Conservation (phyloP, 2,329 filamentous ascomycete genomes). For the Aquanectria penicillioides region DNA sequence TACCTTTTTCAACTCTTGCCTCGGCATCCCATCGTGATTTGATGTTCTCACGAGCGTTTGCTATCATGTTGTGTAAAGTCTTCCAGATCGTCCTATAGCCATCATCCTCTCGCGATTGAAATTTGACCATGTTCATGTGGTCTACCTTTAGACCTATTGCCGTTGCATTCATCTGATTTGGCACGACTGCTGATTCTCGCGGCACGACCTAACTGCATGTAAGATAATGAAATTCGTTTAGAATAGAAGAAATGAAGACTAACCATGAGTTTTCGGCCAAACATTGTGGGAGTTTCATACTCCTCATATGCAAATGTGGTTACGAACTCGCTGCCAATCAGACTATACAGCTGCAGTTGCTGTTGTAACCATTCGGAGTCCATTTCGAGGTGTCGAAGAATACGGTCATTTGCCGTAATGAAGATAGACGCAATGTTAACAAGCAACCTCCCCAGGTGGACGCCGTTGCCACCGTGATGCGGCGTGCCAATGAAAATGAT, state of each 20-base stretch:
- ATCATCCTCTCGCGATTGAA: neutral
- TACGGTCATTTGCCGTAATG: conserved; percentile 8
- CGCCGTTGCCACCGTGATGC: conserved; percentile 12
- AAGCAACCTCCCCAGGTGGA: neutral
- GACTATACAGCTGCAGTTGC: conserved; percentile 8
- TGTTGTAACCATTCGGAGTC: conserved; percentile 19
- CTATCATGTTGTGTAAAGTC: neutral
- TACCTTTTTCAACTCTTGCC: neutral
- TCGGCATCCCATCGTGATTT: conserved; percentile 7
- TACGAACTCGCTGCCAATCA: conserved; percentile 9
- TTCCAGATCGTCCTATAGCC: conserved; percentile 3
- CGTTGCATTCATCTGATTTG: conserved; percentile 1
- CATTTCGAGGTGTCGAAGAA: conserved; percentile 7
- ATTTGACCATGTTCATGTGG: conserved; percentile 14
- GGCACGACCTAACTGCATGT: conserved; percentile 15
- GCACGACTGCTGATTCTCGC: conserved; percentile 6
- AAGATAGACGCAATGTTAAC: conserved; percentile 3
- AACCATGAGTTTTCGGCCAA: conserved; percentile 3
- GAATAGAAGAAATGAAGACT: neutral
- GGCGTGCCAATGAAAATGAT: conserved; percentile 16
- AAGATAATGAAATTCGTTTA: neutral
- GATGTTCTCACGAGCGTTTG: neutral
- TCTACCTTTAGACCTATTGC: conserved; percentile 8
- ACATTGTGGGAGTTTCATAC: neutral
- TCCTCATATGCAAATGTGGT: conserved; percentile 16